Conservation (phyloP, 140 eudicot genomes). For the Anethum foeniculum region DNA sequence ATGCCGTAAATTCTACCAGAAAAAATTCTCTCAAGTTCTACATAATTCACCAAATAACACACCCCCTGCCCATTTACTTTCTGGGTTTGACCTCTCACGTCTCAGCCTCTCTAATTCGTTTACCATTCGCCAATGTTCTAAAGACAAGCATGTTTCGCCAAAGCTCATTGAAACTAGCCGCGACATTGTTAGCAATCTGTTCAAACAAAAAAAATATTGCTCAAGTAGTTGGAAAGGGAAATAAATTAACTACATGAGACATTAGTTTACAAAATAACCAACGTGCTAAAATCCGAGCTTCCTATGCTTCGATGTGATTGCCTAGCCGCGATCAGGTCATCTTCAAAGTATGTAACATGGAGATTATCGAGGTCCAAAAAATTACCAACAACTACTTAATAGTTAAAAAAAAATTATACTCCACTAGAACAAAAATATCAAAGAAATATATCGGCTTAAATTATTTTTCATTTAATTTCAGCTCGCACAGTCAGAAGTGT, state of each 20-base stretch:
- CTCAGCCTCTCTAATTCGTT: slow-evolving; percentile 81
- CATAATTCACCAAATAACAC: not conserved
- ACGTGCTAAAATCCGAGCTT: slow-evolving; percentile 80
- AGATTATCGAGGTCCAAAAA: too few species aligned
- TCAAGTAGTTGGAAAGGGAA: not conserved
- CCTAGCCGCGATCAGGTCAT: slow-evolving; percentile 88
- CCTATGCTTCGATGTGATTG: slow-evolving; percentile 73
- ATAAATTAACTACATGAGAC: not conserved
- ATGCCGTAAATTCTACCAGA: too few species aligned
- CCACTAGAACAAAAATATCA: too few species aligned
- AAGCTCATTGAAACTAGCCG: slow-evolving; percentile 67
- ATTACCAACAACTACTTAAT: too few species aligned
- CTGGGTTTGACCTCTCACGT: slow-evolving; percentile 33
- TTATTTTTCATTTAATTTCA: too few species aligned
- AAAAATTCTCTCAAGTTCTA: not conserved
- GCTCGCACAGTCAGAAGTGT: too few species aligned
- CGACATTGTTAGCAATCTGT: slow-evolving; percentile 89
- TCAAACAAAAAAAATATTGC: not conserved
- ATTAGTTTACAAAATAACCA: not conserved
- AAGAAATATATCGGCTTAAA: too few species aligned
- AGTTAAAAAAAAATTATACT: too few species aligned
- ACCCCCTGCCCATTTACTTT: not conserved
- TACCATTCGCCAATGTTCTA: slow-evolving; percentile 94
- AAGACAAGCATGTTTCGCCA: slow-evolving; percentile 59
- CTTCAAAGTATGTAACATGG: slow-evolving; percentile 28